Base-by-base conservation (phyloP, 331 rosid genomes). In the Quercus lobata region DNA sequence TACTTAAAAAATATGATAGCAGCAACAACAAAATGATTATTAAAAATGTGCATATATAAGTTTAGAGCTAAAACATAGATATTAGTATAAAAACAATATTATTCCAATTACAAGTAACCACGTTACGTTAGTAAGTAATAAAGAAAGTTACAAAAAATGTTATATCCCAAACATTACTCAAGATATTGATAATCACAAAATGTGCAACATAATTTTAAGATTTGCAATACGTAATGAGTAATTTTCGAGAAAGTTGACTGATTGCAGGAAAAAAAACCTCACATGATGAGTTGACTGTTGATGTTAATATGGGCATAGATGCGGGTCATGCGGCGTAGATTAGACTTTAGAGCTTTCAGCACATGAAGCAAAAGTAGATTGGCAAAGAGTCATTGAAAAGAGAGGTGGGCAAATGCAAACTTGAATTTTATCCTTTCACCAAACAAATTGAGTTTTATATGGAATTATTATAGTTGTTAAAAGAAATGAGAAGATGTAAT, bases 301-400 rank as follows among this genome's bases (percentile, higher is more conserved):
- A 75, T 68, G 53, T n/a, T 56, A 77, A 10, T 53, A 57, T 70
- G 27, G 65, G 57, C 78, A 37, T 34, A 71, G 55, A 21, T 53
- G 81, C 32, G 79, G 83, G 12, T 57, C 69, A 78, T 63, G 34
- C 37, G 46, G 37, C 44, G 57, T 81, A 35, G 15, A 41, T 2
- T 41, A 41, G 85, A 62, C 5, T 74, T 63, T 68, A 69, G 68
- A 62, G 11, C 70, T 72, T 86, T 75, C 74, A 60, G 74, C 84
- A 72, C 83, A 25, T 77, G 84, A 86, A 70, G 19, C 57, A 12
- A 77, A 41, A 78, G 73, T 63, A 56, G 78, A 62, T 52, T 63
- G 68, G 81, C 78, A 52, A 41, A 41, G 46, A 41, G 61, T 53
- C 58, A 53, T 74, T 58, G 37, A 6, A 27, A 62, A 52, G 79